A percentile compares a stretch with the other conserved stretches of the same genome.
Conservation (phyloP, 768 basidiomycete genomes). For the Gloeostereum incarnatum region DNA sequence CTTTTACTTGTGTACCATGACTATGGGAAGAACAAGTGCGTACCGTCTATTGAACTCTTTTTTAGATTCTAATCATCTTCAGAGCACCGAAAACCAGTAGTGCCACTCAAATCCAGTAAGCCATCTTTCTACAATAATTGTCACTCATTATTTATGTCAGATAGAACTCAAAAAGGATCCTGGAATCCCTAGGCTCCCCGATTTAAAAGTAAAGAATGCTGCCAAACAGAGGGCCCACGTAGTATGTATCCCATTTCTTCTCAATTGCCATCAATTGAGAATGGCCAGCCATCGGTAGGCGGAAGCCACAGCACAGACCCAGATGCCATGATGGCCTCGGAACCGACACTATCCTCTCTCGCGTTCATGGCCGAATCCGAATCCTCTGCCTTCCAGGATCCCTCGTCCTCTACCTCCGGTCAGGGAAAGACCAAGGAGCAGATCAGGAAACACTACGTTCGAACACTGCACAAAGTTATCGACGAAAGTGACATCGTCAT, state of each 20-base stretch:
- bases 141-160: not conserved
- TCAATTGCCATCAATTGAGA: not conserved
- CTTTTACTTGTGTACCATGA: constrained; percentile 10
- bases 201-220: constrained; percentile 51
- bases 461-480: constrained; percentile 83
- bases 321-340: constrained; percentile 66
- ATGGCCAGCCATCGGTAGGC: constrained; percentile 9
- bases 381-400: constrained; percentile 16
- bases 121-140: not conserved
- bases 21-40: constrained; percentile 35
- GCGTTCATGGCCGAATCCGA: constrained; percentile 10
- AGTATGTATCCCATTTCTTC: constrained; percentile 20
- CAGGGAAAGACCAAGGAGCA: constrained; percentile 56
- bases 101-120: constrained; percentile 22
- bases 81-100: constrained; percentile 29
- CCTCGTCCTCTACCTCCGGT: constrained; percentile 22
- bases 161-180: constrained; percentile 84
- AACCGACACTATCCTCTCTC: constrained; percentile 47
- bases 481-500: constrained; percentile 89
- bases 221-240: constrained; percentile 34
- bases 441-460: constrained; percentile 62
- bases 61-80: constrained; percentile 1
- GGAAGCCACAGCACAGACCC: constrained; percentile 26
- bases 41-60: not conserved
- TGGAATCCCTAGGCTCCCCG: constrained; percentile 76